A percentile compares a stretch with the other conserved stretches of the same genome.
These are phyloP conservation scores for Diospyros kaki DNA, from an alignment of 148 eudicot species.

Conservation along the genomic window DNA sequence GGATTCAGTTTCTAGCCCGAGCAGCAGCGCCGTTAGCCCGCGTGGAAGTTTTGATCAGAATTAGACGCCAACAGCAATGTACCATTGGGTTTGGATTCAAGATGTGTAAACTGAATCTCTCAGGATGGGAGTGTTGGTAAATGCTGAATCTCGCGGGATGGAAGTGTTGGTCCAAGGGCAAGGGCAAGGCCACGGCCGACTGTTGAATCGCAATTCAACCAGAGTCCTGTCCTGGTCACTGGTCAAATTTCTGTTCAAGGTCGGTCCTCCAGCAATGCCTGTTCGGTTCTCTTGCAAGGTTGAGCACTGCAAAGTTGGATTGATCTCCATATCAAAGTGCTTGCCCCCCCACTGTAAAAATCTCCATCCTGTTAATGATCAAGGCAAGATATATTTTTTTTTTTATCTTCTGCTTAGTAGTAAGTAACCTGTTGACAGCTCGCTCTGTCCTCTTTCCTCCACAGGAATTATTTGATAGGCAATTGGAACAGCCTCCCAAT, in stretches of 20 bases:
- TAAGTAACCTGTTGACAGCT: neutral
- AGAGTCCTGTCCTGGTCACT: neutral
- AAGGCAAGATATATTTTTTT: neutral
- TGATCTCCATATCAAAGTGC: neutral
- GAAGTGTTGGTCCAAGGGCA: slow-evolving; percentile 14
- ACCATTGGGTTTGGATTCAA: neutral
- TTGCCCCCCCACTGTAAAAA: neutral
- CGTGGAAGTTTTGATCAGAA: slow-evolving; percentile 20
- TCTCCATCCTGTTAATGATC: neutral
- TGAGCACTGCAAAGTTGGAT: too few relatives aligned
- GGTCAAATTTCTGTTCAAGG: neutral
- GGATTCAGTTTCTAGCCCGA: too few relatives aligned
- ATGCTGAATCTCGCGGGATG: slow-evolving; percentile 12
- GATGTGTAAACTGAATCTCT: neutral
- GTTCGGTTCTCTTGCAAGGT: too few relatives aligned
- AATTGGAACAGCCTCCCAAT: neutral
- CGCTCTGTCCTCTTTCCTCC: neutral
- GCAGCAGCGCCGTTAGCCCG: neutral
- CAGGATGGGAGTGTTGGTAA: neutral
- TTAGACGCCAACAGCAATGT: neutral
- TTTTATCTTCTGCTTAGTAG: neutral
- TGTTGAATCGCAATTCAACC: neutral
- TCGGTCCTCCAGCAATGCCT: too few relatives aligned
- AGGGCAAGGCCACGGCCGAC: too few relatives aligned
- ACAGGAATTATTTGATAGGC: neutral